Evolutionary conservation across 805 yeast species (phyloP), one percentile per base, ranked within the genome.

Genomic region (Cyberlindnera japonica): DNA sequence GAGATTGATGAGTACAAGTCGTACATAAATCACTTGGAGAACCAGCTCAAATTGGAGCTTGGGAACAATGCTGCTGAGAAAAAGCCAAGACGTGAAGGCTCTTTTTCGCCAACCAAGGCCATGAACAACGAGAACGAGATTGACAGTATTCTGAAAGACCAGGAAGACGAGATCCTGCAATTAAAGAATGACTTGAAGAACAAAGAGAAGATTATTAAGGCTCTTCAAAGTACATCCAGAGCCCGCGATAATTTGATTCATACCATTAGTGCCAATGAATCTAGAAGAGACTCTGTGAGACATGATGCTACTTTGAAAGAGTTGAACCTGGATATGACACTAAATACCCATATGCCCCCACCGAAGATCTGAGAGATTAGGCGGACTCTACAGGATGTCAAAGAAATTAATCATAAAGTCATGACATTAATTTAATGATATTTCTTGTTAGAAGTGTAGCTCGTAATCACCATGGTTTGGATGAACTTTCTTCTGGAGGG

Each of bases 151-250:
- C 52, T 79, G 41, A 68, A 69, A 45, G 84, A 81, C 32, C 81
- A 80, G 49, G 81, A 75, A 42, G 86, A 79, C 35, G 91, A 84
- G 53, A 75, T 89, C 12, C 51, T 63, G 34, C 87, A 80, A 37
- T 65, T 90, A 49, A 72, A 74, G 51, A 81, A 77, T 36, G 69
- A 74, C 32, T 54, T 85, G 27, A 71, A 74, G 33, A 85, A 83
- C 47, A 89, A 88, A 59, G 95, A 88, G 50, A 79, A 80, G 33
- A 81, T 89, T 48, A 84, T 89, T 43, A 77, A 74, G 44, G 88
- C 91, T 2, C 64, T 88, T 41, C 77, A 81, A 25, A 77, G 83
- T 33, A 76, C 86, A 3, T 71, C 77, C 25, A 72, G 79, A 51
- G 70, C 83, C 24, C 71, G 90, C 24, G 77, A 63, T 17, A 49